These are phyloP conservation scores for Taphrina betulina DNA, from an alignment of 1,139 yeast genomes.

Conservation along the genomic window DNA sequence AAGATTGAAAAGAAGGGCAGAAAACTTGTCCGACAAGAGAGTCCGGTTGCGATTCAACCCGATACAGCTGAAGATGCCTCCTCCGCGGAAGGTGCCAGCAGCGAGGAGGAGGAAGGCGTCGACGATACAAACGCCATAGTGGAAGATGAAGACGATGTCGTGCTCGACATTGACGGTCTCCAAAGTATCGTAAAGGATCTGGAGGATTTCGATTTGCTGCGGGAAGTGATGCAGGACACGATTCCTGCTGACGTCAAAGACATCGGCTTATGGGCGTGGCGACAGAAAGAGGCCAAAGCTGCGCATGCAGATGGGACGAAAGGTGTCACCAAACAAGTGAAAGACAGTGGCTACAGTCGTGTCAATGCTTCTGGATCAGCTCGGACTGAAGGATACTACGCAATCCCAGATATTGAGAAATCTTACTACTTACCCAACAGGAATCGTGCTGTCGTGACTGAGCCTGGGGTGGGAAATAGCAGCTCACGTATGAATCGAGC, in stretches of 20 bases:
- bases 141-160: slow-evolving; percentile 39
- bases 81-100: no score
- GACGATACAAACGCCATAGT: no score
- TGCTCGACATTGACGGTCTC: slow-evolving; percentile 53
- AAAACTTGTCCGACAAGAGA: no score
- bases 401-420: slow-evolving; percentile 71
- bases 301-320: slow-evolving; percentile 36
- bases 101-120: no score
- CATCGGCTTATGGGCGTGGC: slow-evolving; percentile 70
- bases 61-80: no score
- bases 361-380: slow-evolving; percentile 61
- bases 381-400: slow-evolving; percentile 70
- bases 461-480: slow-evolving; percentile 43
- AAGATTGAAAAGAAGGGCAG: no score
- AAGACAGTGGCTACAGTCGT: slow-evolving; percentile 46
- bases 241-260: slow-evolving; percentile 46
- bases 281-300: slow-evolving; percentile 48
- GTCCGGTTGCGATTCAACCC: no score
- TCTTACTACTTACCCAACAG: slow-evolving; percentile 77
- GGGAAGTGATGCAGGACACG: slow-evolving; percentile 46
- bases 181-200: slow-evolving; percentile 64
- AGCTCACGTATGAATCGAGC: slow-evolving; percentile 83
- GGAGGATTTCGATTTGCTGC: slow-evolving; percentile 64
- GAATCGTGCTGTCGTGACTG: slow-evolving; percentile 52
- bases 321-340: slow-evolving; percentile 36